A percentile compares a stretch with the other conserved stretches of the same genome.
These are phyloP conservation scores for Ganoderma lingzhi DNA, from an alignment of 1,284 basidiomycete species.

Conservation along the genomic window DNA sequence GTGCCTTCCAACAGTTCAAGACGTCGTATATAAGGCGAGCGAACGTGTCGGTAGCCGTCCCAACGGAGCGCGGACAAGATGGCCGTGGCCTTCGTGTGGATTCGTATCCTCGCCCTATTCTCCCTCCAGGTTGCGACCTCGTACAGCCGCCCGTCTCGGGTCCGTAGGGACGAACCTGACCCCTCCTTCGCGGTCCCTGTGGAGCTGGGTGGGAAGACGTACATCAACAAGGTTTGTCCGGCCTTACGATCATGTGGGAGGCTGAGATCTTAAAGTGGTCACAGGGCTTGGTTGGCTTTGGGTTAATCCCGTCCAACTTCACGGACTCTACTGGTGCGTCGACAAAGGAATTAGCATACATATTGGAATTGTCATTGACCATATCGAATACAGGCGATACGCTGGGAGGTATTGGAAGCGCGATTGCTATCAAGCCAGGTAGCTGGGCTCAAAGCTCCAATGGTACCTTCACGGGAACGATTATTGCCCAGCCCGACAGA, in stretches of 20 bases:
- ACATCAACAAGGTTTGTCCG: slow-evolving; percentile 40
- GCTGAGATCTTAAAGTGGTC: slow-evolving; percentile 7
- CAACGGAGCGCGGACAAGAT: slow-evolving; percentile 3
- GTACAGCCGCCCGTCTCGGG: slow-evolving; percentile 10
- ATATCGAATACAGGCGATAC: slow-evolving; percentile 41
- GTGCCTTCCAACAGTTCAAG: neutral
- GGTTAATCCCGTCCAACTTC: slow-evolving; percentile 47
- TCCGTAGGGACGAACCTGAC: slow-evolving; percentile 30
- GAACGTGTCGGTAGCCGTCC: neutral
- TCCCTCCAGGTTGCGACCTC: slow-evolving; percentile 16
- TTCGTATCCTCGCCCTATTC: slow-evolving; percentile 17
- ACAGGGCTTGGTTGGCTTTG: slow-evolving; percentile 48
- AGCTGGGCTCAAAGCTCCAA: slow-evolving; percentile 38
- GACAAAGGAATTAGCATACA: too few species aligned
- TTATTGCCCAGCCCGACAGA: slow-evolving; percentile 57
- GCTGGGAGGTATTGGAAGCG: slow-evolving; percentile 48
- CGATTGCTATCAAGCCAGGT: slow-evolving; percentile 44
- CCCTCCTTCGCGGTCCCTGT: slow-evolving; percentile 33
- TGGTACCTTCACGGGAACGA: slow-evolving; percentile 49
- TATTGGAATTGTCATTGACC: neutral
- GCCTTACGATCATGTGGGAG: neutral
- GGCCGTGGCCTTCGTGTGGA: slow-evolving; percentile 11
- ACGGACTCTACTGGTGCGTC: slow-evolving; percentile 45
- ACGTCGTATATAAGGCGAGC: slow-evolving; percentile 9
- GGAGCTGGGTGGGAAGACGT: slow-evolving; percentile 36